Base-by-base conservation (phyloP, 768 basidiomycete genomes). In the Tremella fuciformis region DNA sequence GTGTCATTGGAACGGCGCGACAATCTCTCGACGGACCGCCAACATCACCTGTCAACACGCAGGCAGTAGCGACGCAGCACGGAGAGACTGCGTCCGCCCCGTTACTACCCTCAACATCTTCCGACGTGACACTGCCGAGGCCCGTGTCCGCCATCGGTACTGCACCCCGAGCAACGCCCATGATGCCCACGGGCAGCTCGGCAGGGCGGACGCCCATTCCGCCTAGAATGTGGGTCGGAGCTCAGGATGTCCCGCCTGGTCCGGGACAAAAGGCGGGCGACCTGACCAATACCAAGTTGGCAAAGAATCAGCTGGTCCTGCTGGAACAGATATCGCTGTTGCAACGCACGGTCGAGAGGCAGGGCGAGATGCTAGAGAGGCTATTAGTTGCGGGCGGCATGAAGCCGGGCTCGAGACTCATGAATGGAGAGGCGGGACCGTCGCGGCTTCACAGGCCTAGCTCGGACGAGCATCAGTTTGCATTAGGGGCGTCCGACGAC, bases 241-340 rank as follows among this genome's bases (percentile, higher is more conserved):
- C 47, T 26, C 16, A 46, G 8, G 65, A 59, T 22, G 29, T 34
- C 29, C 52, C 47, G 24, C 53, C 41, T 8, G 61, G 39, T n/a
- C 37, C 46, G 13, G 40, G 47, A 34, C 41, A 40, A 1, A 58
- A 57, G 38, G 64, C 58, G 24, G 58, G 59, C 21, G 74, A 75
- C 62, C 50, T 77, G 55, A 72, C 73, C 13, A 74, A 76, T 60
- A 50, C 60, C 18, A 77, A 73, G 58, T 57, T 73, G 52, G 70
- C 72, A 1, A 72, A 65, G 63, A 75, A 75, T 52, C 72, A 75
- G 61, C 42, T 67, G 68, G 70, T 75, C 1, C 29, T 74, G 37
- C 57, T 74, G 38, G 59, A 66, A 21, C 70, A 71, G 54, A 75
- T 75, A 13, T 68, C 73, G 15, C 58, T 63, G n/a, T 54, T 78